Conservation (phyloP, 768 basidiomycete genomes). For the Leucosporidium creatinivorum region DNA sequence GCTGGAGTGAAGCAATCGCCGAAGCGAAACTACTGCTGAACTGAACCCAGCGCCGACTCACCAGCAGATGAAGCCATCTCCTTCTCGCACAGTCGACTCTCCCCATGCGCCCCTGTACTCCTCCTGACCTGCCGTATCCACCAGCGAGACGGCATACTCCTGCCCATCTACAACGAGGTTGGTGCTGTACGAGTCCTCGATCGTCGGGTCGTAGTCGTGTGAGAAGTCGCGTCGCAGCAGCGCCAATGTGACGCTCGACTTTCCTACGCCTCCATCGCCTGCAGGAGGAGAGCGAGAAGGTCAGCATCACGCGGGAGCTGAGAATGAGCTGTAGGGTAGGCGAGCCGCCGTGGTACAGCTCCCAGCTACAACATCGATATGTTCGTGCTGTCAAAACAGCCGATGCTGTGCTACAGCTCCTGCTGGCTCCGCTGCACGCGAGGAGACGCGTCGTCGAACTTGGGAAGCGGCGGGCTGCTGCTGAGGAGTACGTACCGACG, state of each 20-base stretch:
- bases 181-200: slow-evolving; percentile 21
- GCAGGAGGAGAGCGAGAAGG: background rate
- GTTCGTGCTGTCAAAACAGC: no score
- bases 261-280: slow-evolving; percentile 33
- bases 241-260: slow-evolving; percentile 15
- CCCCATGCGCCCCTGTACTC: slow-evolving; percentile 24
- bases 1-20: no score
- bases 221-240: slow-evolving; percentile 13
- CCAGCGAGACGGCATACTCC: slow-evolving; percentile 19
- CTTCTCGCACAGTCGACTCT: slow-evolving; percentile 16
- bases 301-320: no score
- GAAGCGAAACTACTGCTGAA: no score
- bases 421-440: no score
- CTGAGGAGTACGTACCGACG: no score
- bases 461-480: no score
- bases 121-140: slow-evolving; percentile 21
- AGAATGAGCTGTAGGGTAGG: no score
- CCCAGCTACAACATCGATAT: no score
- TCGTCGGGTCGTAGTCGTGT: slow-evolving; percentile 16
- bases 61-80: slow-evolving; percentile 24
- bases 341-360: no score
- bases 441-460: no score
- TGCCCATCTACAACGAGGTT: slow-evolving; percentile 14
- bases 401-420: no score
- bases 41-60: background rate